Conservation (phyloP, 495 filamentous ascomycete genomes). For the Daldinia loculata region DNA sequence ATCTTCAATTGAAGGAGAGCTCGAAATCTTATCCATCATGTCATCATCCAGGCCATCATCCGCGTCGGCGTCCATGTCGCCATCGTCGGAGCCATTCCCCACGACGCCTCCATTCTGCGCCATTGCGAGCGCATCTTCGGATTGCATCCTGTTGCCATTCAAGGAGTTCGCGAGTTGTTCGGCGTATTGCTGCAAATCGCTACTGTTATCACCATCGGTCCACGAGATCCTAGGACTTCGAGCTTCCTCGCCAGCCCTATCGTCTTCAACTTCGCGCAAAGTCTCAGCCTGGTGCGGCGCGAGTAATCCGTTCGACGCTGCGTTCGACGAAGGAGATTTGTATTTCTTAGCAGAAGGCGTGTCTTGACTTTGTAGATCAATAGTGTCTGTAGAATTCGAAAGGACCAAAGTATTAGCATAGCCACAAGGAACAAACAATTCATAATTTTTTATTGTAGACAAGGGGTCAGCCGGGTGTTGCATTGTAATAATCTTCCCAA, state of each 20-base stretch:
- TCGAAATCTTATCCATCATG: conserved; percentile 97
- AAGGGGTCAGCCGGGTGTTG: conserved; percentile 38
- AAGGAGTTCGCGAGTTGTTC: conserved; percentile 60
- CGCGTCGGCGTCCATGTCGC: conserved; percentile 69
- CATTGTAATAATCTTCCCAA: conserved; percentile 39
- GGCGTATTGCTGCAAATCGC: conserved; percentile 60
- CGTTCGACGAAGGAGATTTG: conserved; percentile 42
- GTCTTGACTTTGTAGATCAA: conserved; percentile 89
- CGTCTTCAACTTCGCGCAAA: conserved; percentile 79
- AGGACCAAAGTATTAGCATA: conserved; percentile 33
- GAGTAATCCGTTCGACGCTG: conserved; percentile 59
- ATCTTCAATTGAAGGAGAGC: conserved; percentile 97
- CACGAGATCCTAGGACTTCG: conserved; percentile 61
- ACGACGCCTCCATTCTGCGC: conserved; percentile 62
- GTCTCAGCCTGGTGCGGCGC: conserved; percentile 88
- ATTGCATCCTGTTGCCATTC: conserved; percentile 57
- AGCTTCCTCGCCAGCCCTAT: conserved; percentile 71
- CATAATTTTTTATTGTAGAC: conserved; percentile 20
- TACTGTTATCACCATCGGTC: conserved; percentile 59
- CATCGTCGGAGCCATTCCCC: conserved; percentile 69
- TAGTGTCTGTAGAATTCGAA: conserved; percentile 73
- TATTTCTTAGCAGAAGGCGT: conserved; percentile 86
- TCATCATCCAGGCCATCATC: conserved; percentile 86
- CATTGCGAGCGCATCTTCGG: conserved; percentile 63
- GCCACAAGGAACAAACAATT: conserved; percentile 33